phyloP scores from a whole-genome alignment of 1,284 basidiomycete species.

The Cutaneotrichosporon dermatis region DNA sequence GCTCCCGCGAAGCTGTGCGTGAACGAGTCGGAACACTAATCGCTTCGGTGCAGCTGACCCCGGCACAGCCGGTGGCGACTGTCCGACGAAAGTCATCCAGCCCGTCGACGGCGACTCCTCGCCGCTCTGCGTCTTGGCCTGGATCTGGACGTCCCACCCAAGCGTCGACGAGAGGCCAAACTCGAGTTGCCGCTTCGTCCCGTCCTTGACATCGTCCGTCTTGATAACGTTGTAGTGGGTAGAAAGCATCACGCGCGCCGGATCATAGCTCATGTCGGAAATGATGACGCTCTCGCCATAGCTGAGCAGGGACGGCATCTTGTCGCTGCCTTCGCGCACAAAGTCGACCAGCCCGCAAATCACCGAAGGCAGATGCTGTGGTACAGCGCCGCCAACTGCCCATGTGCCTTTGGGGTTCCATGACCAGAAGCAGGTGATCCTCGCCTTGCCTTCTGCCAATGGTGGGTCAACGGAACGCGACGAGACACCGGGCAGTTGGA shows the following conservation, averaged over 20 bases:
- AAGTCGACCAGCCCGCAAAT: slow-evolving; percentile 71
- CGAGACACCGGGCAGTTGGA: slow-evolving; percentile 59
- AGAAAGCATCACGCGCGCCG: slow-evolving; percentile 72
- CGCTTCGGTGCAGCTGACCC: slow-evolving; percentile 54
- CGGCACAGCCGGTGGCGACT: slow-evolving; percentile 42
- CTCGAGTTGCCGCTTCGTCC: slow-evolving; percentile 61
- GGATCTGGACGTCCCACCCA: slow-evolving; percentile 83
- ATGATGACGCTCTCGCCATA: slow-evolving; percentile 81
- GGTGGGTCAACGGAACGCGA: slow-evolving; percentile 42
- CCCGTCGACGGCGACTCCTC: slow-evolving; percentile 58
- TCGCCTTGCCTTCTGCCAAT: slow-evolving; percentile 52
- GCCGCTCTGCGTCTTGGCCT: slow-evolving; percentile 63
- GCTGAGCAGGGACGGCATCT: slow-evolving; percentile 68
- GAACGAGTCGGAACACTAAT: slow-evolving; percentile 64
- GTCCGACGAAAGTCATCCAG: slow-evolving; percentile 67
- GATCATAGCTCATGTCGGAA: slow-evolving; percentile 69
- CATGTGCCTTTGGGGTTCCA: slow-evolving; percentile 88
- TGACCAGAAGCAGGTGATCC: slow-evolving; percentile 90
- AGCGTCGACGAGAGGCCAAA: slow-evolving; percentile 69
- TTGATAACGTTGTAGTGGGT: slow-evolving; percentile 78
- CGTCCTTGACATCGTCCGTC: slow-evolving; percentile 56
- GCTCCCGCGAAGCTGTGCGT: slow-evolving; percentile 56
- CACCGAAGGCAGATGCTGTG: slow-evolving; percentile 75
- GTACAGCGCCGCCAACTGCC: slow-evolving; percentile 61
- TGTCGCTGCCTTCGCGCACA: slow-evolving; percentile 65